Base-by-base conservation (phyloP, 2,329 filamentous ascomycete species). In the Didymella segeticola region DNA sequence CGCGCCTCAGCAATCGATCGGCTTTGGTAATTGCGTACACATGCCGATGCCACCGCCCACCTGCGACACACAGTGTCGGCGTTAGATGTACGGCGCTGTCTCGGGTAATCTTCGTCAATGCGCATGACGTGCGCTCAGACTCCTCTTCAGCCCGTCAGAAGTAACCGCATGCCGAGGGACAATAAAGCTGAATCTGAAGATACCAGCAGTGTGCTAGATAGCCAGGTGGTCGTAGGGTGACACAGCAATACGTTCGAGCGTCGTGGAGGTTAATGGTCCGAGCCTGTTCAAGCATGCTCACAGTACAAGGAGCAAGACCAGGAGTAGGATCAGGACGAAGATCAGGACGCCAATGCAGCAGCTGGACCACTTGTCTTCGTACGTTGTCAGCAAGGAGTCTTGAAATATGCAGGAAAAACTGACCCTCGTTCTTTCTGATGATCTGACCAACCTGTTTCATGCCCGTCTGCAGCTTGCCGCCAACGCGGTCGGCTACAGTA, bases 341-440 rank as follows among this genome's bases (percentile, higher is more conserved):
- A 98, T 96, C 65, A 98, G 82, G 17, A 96, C 79, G 4, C 82
- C 90, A 65, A 99, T 96, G 75, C 93, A 98, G 78, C 91, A 97
- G 74, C 91, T 91, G 64, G 91, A 96, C 79, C 82, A 82, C 47
- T 80, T 82, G 76, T 88, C 85, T 54, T 27, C 10, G 19, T n/a
- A n/a, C 17, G 9, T 11, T 87, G 67, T 58, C 57, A 60, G 20
- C 25, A 33, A 26, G 2, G 10, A n/a, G 23, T n/a, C 19, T 23
- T 11, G 19, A 11, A 19, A n/a, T 7, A 8, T 37, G 20, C 20
- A 23, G 19, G 20, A 9, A 11, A 2, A 11, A 42, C 27, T 26
- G 80, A 84, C 96, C 95, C 82, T 99, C 95, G 75, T 96, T 98
- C 77, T 88, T 85, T 74, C 87, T 85, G 68, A 97, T 90, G 53